Conservation (phyloP, 2,329 filamentous ascomycete species). For the Dothistroma pini region DNA sequence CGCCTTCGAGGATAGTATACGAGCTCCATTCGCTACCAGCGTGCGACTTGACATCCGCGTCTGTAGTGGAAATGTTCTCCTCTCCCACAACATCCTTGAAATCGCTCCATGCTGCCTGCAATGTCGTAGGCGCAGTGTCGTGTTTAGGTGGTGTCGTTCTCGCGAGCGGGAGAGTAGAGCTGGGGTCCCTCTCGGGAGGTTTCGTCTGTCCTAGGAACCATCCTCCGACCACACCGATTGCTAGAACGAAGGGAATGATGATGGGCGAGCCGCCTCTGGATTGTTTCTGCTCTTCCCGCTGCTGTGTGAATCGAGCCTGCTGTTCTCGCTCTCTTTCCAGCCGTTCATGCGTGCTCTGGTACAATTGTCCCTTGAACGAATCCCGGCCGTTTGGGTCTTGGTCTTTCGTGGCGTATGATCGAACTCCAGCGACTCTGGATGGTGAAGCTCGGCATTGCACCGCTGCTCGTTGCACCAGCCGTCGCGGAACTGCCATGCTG, state of each 20-base stretch:
- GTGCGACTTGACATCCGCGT: slow-evolving; percentile 53
- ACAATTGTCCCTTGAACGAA: slow-evolving; percentile 59
- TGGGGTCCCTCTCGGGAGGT: slow-evolving; percentile 43
- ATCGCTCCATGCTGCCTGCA: slow-evolving; percentile 63
- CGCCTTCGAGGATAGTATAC: slow-evolving; percentile 40
- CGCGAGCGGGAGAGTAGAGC: slow-evolving; percentile 56
- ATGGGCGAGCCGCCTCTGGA: slow-evolving; percentile 27
- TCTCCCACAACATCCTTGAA: slow-evolving; percentile 59
- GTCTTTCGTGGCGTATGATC: slow-evolving; percentile 39
- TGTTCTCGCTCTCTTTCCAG: slow-evolving; percentile 57
- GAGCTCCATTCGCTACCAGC: slow-evolving; percentile 63
- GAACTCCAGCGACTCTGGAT: slow-evolving; percentile 16
- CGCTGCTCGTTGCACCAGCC: slow-evolving; percentile 18
- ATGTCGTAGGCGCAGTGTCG: slow-evolving; percentile 53
- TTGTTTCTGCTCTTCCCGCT: slow-evolving; percentile 31
- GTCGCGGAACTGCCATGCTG: slow-evolving; percentile 29
- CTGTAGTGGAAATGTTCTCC: slow-evolving; percentile 59
- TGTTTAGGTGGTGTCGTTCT: slow-evolving; percentile 49
- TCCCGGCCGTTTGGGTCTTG: slow-evolving; percentile 32
- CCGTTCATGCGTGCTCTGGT: slow-evolving; percentile 58
- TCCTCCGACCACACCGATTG: slow-evolving; percentile 50
- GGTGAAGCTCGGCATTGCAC: slow-evolving; percentile 12
- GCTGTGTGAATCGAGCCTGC: slow-evolving; percentile 48
- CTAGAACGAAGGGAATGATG: slow-evolving; percentile 41
- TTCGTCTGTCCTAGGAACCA: slow-evolving; percentile 55